Evolutionary conservation across 345 rosid species (phyloP).

Genomic region (Erodium maritimum): DNA sequence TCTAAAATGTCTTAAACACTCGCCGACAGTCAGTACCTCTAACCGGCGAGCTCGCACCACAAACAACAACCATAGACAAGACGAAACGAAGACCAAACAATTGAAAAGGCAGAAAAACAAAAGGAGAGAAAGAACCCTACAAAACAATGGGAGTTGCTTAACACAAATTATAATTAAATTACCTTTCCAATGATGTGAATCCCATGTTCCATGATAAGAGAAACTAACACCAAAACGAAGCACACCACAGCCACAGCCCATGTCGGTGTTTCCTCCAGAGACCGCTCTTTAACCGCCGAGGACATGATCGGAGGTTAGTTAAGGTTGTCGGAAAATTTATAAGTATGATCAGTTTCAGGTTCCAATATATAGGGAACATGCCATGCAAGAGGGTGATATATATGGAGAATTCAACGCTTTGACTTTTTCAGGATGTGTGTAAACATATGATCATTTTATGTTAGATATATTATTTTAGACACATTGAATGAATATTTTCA

Average conservation of each 20-base stretch:
- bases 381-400: not conserved
- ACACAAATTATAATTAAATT: not conserved
- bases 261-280: conserved; percentile 25
- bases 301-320: not conserved
- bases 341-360: not conserved
- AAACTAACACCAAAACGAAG: conserved; percentile 16
- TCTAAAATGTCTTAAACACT: too few species aligned
- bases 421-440: not conserved
- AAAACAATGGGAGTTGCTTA: too few species aligned
- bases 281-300: not conserved
- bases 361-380: not conserved
- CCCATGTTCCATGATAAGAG: conserved; percentile 17
- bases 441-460: too few species aligned
- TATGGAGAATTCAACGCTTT: not conserved
- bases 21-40: too few species aligned
- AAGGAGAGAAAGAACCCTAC: too few species aligned
- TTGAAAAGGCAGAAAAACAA: too few species aligned
- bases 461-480: too few species aligned
- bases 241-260: conserved; percentile 29
- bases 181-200: conserved; percentile 16
- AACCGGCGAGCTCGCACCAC: too few species aligned
- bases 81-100: too few species aligned
- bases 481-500: too few species aligned
- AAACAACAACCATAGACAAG: too few species aligned
- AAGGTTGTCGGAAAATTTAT: too few species aligned